Evolutionary conservation across 2,329 filamentous ascomycete genomes (phyloP).

Genomic region (Verticillium isaacii): DNA sequence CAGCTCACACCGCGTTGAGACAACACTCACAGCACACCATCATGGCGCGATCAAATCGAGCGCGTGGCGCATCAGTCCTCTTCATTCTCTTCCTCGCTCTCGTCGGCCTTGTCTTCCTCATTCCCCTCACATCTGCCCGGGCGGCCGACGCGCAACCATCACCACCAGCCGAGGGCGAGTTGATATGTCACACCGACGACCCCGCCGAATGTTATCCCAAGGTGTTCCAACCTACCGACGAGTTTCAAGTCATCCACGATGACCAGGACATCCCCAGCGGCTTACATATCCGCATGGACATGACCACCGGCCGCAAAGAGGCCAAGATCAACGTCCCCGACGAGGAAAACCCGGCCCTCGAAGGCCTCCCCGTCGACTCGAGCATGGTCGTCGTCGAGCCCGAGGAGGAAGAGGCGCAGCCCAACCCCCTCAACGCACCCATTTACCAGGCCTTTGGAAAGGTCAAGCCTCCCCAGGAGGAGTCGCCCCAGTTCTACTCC

Average conservation of each 20-base stretch:
- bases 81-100: conserved; percentile 5
- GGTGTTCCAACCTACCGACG: conserved; percentile 57
- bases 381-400: conserved; percentile 52
- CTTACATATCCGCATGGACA: conserved; percentile 61
- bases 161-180: conserved; percentile 38
- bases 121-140: conserved; percentile 4
- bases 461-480: conserved; percentile 39
- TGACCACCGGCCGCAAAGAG: conserved; percentile 59
- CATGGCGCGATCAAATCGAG: conserved; percentile 3
- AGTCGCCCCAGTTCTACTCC: conserved; percentile 19
- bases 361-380: conserved; percentile 47
- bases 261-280: conserved; percentile 63
- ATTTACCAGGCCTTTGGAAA: conserved; percentile 52
- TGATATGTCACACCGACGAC: conserved; percentile 61
- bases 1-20: background rate
- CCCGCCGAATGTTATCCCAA: conserved; percentile 61
- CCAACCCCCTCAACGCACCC: conserved; percentile 45
- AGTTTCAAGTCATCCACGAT: conserved; percentile 58
- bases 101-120: conserved; percentile 7
- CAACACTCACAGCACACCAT: background rate
- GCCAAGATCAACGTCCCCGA: conserved; percentile 60
- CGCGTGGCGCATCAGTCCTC: background rate
- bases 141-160: conserved; percentile 13
- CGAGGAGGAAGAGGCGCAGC: conserved; percentile 26
- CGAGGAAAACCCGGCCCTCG: conserved; percentile 40